Evolutionary conservation across 192 early-diverging fungal genomes (phyloP), one percentile per base, ranked within the genome.

Genomic region (Umbelopsis vinacea): DNA sequence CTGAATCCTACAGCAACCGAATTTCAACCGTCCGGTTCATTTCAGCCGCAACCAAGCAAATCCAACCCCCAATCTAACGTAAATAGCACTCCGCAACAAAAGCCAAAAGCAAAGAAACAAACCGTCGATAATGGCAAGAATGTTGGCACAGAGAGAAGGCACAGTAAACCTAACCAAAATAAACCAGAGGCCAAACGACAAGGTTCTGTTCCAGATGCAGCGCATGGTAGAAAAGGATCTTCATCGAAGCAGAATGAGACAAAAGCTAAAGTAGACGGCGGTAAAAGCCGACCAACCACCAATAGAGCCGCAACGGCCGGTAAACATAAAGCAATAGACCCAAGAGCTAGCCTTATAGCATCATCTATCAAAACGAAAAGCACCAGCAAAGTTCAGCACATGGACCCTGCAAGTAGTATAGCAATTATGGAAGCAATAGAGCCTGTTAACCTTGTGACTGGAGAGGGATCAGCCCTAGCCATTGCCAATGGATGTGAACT

Each of bases 391-490:
- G 57, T 63, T 12, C 57, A 63, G 33, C 12, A 29, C 11, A 19
- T 63, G 4, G 57, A 63, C 2, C 57, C 57, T 4, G 6, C 57
- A 17, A 33, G 26, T 33, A 38, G 57, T 37, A 63, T 63, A 19
- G 35, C 57, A 10, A 63, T 63, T 14, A 63, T 63, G 57, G 57
- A 63, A 35, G 57, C 57, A 10, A 63, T 63, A 37, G 57, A 63
- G 33, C 57, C 57, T 0, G 57, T 63, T 19, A 38, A 63, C 19
- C 26, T 63, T 63, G 57, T 63, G 26, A 26, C 57, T 37, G 57
- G 57, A 14, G 57, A 63, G 19, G 57, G 57, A 12, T 63, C 57
- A 29, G 35, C 29, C 4, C 29, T 63, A 3, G 35, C 15, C 12
- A 63, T 63, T 8, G 14, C 35, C 6, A 63, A 63, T 63, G 57